Percentiles rank a stretch among this genome's conserved stretches.
Conservation (phyloP, 495 filamentous ascomycete genomes). For the Aspergillus sparsus region DNA sequence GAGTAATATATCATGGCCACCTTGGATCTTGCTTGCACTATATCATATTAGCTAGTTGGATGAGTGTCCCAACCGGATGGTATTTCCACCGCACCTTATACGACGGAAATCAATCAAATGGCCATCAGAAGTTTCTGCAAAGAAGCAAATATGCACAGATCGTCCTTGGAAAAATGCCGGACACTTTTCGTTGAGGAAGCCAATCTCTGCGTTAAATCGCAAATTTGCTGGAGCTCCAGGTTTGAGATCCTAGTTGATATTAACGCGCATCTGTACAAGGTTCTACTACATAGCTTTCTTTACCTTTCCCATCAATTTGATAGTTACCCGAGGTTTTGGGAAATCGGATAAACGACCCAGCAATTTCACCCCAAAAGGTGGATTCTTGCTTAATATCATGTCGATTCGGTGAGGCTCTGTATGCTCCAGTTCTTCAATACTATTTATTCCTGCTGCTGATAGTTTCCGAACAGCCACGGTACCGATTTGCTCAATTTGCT, state of each 20-base stretch:
- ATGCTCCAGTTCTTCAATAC: constrained; percentile 68
- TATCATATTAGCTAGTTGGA: constrained; percentile 21
- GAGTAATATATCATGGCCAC: constrained; percentile 63
- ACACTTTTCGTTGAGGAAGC: constrained; percentile 68
- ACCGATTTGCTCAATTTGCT: constrained; percentile 83
- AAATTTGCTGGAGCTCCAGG: constrained; percentile 51
- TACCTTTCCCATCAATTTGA: constrained; percentile 55
- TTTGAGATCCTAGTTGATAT: constrained; percentile 39
- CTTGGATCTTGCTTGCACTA: constrained; percentile 67
- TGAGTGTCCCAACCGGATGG: constrained; percentile 6
- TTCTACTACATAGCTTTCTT: constrained; percentile 4
- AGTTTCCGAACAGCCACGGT: constrained; percentile 76
- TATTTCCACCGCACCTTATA: constrained; percentile 47
- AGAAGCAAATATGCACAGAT: constrained; percentile 67
- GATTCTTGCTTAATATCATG: constrained; percentile 71
- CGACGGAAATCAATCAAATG: constrained; percentile 75
- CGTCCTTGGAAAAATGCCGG: constrained; percentile 62
- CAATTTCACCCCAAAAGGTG: constrained; percentile 77
- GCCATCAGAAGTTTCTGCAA: constrained; percentile 77
- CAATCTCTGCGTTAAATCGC: constrained; percentile 66
- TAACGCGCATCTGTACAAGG: constrained; percentile 1
- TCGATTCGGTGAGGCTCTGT: constrained; percentile 74
- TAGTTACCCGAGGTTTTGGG: constrained; percentile 66
- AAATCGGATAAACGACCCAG: constrained; percentile 66
- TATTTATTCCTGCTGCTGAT: constrained; percentile 66